Percentiles rank a stretch among this genome's conserved stretches.
phyloP scores from a whole-genome alignment of 495 filamentous ascomycete genomes.

The Penicillium cataractarum region DNA sequence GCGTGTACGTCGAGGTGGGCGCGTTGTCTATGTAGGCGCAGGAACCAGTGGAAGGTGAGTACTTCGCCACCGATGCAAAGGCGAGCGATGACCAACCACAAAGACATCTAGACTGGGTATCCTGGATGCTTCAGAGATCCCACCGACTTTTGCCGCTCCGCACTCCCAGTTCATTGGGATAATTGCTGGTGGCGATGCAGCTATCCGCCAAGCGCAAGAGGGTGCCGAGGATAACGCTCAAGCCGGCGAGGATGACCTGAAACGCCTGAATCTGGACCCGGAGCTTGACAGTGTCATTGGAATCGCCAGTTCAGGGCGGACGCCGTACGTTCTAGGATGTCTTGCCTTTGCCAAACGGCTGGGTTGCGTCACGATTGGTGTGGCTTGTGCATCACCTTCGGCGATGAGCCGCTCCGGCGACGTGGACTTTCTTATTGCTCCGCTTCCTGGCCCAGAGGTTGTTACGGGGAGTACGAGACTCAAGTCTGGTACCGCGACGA shows the following conservation, averaged over 20 bases:
- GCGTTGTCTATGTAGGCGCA: constrained; percentile 45
- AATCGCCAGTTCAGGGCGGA: constrained; percentile 47
- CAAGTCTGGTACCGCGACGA: constrained; percentile 45
- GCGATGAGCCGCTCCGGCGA: constrained; percentile 30
- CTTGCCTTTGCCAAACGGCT: constrained; percentile 36
- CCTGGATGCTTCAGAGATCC: constrained; percentile 45
- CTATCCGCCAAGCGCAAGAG: constrained; percentile 44
- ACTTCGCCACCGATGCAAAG: background rate
- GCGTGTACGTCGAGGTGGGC: constrained; percentile 40
- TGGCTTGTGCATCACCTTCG: constrained; percentile 39
- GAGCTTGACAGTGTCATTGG: constrained; percentile 41
- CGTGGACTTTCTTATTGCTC: constrained; percentile 37
- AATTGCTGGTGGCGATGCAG: constrained; percentile 44
- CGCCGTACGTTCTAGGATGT: constrained; percentile 44
- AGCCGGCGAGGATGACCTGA: constrained; percentile 31
- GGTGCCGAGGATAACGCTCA: constrained; percentile 41
- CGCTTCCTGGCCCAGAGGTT: constrained; percentile 41
- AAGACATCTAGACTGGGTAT: constrained; percentile 38
- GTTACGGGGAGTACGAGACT: constrained; percentile 46
- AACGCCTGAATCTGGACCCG: constrained; percentile 29
- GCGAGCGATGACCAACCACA: background rate
- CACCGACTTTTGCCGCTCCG: constrained; percentile 43
- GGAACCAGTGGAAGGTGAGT: constrained; percentile 45
- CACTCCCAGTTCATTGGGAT: constrained; percentile 39
- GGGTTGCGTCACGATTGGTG: constrained; percentile 39